These are phyloP conservation scores for Aspergillus felis DNA, from an alignment of 2,329 filamentous ascomycete species.

Conservation along the genomic window DNA sequence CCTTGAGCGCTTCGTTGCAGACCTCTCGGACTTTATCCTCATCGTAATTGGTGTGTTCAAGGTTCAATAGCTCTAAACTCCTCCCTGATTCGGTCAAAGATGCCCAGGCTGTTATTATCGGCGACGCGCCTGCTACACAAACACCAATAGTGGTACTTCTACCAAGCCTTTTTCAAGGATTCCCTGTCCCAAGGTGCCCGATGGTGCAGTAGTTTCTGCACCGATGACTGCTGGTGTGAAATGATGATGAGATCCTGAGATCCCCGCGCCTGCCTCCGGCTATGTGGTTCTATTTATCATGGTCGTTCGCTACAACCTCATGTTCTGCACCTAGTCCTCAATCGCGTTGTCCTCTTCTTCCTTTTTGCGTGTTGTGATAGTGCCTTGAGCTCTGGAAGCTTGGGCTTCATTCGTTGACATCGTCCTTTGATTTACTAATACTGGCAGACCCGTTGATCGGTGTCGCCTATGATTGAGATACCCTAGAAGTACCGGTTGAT, in stretches of 20 bases:
- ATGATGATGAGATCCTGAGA: conserved; percentile 10
- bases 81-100: background rate
- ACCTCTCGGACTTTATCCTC: background rate
- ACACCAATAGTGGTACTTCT: conserved; percentile 15
- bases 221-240: conserved; percentile 9
- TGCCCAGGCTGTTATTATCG: background rate
- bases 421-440: conserved; percentile 13
- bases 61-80: background rate
- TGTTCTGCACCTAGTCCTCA: conserved; percentile 18
- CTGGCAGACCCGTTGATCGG: conserved; percentile 29
- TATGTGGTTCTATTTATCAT: conserved; percentile 27
- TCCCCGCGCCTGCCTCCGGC: conserved; percentile 8
- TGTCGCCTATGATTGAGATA: conserved; percentile 28
- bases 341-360: conserved; percentile 20
- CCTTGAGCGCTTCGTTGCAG: conserved; percentile 21
- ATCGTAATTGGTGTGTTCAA: conserved; percentile 14
- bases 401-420: conserved; percentile 22
- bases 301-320: conserved; percentile 20
- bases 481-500: conserved; percentile 19
- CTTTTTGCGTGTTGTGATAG: conserved; percentile 20
- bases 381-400: conserved; percentile 34
- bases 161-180: conserved; percentile 6
- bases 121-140: conserved; percentile 16
- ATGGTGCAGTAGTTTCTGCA: conserved; percentile 33
- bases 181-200: conserved; percentile 22